Evolutionary conservation across 1,284 basidiomycete genomes (phyloP).

Genomic region (Rhodotorula sp.): DNA sequence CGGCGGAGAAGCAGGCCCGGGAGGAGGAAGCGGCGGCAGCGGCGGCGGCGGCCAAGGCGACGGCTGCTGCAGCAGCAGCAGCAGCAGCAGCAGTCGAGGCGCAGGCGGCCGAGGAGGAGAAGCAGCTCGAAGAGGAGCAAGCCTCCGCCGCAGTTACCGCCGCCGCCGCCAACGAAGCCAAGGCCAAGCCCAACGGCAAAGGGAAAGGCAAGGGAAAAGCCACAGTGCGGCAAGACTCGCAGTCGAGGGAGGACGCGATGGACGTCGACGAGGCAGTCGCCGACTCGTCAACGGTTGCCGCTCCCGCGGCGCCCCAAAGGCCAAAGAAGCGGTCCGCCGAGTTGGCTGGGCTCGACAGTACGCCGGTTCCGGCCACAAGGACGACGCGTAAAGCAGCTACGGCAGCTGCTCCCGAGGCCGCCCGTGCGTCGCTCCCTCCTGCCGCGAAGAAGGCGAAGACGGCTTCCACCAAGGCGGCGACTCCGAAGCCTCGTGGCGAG

Average conservation of each 20-base stretch:
- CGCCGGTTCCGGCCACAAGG: neutral
- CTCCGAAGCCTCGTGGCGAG: neutral
- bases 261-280: neutral
- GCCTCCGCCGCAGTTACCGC: neutral
- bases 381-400: neutral
- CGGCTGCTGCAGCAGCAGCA: constrained; percentile 44
- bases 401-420: neutral
- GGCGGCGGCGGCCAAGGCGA: constrained; percentile 43
- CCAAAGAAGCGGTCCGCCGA: constrained; percentile 12
- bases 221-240: too few relatives aligned
- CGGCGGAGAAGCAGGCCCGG: constrained; percentile 15
- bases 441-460: neutral
- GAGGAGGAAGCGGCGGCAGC: constrained; percentile 41
- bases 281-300: neutral
- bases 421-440: neutral
- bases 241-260: constrained; percentile 3
- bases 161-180: neutral
- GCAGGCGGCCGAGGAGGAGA: neutral
- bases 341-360: constrained; percentile 3
- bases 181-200: constrained; percentile 1
- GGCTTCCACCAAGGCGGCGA: neutral
- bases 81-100: constrained; percentile 1
- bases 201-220: too few relatives aligned
- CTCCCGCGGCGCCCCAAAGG: neutral
- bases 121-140: neutral